Evolutionary conservation across 2,329 filamentous ascomycete genomes (phyloP), one percentile per base, ranked within the genome.

Genomic region (Pseudonectria foliicola): DNA sequence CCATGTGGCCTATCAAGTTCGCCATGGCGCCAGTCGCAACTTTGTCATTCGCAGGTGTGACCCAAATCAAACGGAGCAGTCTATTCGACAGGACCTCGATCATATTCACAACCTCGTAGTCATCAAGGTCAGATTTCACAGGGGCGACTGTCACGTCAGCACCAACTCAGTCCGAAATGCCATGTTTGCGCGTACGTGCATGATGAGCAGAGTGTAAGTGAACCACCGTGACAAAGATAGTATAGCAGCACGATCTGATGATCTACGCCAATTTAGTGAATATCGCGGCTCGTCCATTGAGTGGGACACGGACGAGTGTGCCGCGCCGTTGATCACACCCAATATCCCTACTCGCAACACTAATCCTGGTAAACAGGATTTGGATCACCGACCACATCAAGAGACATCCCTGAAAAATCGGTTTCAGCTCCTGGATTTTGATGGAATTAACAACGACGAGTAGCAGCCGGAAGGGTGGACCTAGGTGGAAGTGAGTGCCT

Each of bases 51-150:
- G 73, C 38, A 70, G 71, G 8, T 75, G 73, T 45, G 67, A 67
- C 46, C 63, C 63, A 34, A 70, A 63, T 34, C 64, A 84, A 45
- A 86, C 78, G 0, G 80, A 80, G 45, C 62, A 73, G 7, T 60
- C 62, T 12, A 77, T 93, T 43, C 77, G 82, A 10, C 71, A 80
- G 4, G 83, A 93, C 48, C 68, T 92, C 25, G 81, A 88, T 15
- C 86, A 93, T 54, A 90, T 93, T 40, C 80, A 90, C 63, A 85
- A 85, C 42, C 68, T 93, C 2, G 66, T 81, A 14, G 73, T 93
- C 10, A 68, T 92, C 49, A 73, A 73, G 28, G 62, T 92, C 29
- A 60, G 62, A 7, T 81, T 84, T 55, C 58, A 61, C 3, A 64
- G 68, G 13, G 68, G 68, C 4, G 74, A 78, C 55, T 82, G 74